A percentile compares a stretch with the other conserved stretches of the same genome.
Evolutionary conservation across 139 green algal genomes (phyloP).

Genomic region (Desmodesmus armatus): DNA sequence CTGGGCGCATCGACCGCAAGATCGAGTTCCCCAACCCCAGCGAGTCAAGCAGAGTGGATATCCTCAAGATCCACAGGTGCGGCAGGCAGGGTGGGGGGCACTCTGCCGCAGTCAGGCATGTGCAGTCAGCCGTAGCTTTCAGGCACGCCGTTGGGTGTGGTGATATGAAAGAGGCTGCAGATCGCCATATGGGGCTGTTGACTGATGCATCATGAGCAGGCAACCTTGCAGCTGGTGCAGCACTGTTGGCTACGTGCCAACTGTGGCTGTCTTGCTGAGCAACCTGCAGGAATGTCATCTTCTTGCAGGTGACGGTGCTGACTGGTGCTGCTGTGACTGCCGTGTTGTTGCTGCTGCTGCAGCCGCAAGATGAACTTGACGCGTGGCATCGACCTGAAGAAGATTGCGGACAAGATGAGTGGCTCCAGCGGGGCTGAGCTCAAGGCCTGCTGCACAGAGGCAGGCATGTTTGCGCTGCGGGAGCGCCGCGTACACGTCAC

Average conservation of each 20-base stretch:
- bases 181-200: no score
- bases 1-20: constrained; percentile 98
- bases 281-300: no score
- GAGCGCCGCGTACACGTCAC: constrained; percentile 98
- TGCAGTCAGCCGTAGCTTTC: no score
- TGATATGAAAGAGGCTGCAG: no score
- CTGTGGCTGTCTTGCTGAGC: no score
- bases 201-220: no score
- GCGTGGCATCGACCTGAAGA: constrained; percentile 96
- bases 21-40: constrained; percentile 99
- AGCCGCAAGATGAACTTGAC: constrained; percentile 88
- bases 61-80: constrained; percentile 93
- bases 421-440: constrained; percentile 94
- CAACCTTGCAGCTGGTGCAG: no score
- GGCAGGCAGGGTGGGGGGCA: no score
- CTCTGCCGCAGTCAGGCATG: no score
- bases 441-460: constrained; percentile 98
- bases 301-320: no score
- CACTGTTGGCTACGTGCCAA: no score
- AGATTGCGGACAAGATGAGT: constrained; percentile 93
- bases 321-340: background rate
- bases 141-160: no score
- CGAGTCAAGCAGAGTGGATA: constrained; percentile 92
- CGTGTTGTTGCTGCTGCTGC: background rate
- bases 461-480: constrained; percentile 98